Evolutionary conservation across 805 yeast species (phyloP).

Genomic region (Yamadazyma tumulicola): DNA sequence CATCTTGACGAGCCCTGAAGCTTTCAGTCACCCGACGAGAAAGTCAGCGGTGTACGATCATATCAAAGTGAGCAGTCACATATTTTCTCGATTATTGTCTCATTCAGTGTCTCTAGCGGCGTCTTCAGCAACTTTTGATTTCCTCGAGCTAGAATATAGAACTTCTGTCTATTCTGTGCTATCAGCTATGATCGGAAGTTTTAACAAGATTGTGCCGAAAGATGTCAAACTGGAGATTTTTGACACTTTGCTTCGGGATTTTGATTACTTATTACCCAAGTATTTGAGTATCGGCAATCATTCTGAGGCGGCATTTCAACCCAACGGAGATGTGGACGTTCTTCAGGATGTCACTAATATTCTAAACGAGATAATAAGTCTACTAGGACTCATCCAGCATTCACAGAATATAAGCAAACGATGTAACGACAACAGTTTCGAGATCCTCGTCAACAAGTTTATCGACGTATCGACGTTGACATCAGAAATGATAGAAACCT

Average conservation of each 20-base stretch:
- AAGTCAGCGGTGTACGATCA: constrained; percentile 30
- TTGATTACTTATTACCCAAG: constrained; percentile 11
- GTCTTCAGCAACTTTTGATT: constrained; percentile 3
- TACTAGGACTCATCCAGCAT: constrained; percentile 21
- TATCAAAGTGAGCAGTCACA: constrained; percentile 14
- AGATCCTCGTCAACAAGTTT: constrained; percentile 2
- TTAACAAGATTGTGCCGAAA: constrained; percentile 21
- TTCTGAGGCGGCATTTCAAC: too few species aligned
- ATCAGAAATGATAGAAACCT: constrained; percentile 40
- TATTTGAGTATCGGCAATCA: constrained; percentile 8
- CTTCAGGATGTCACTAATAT: constrained; percentile 4
- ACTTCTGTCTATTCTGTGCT: constrained; percentile 26
- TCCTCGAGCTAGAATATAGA: constrained; percentile 15
- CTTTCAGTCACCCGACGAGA: constrained; percentile 36
- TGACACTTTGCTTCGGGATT: constrained; percentile 19
- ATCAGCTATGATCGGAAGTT: constrained; percentile 22
- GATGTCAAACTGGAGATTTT: constrained; percentile 16
- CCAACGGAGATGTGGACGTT: constrained; percentile 1
- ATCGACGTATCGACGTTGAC: constrained; percentile 40
- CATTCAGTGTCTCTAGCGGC: constrained; percentile 10
- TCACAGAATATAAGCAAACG: constrained; percentile 17
- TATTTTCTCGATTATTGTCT: constrained; percentile 18
- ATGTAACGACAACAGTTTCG: constrained; percentile 15
- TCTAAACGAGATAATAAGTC: constrained; percentile 9
- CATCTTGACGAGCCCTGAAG: constrained; percentile 52